Evolutionary conservation across 2,329 filamentous ascomycete species (phyloP).

Genomic region (Arachnomyces sp.): DNA sequence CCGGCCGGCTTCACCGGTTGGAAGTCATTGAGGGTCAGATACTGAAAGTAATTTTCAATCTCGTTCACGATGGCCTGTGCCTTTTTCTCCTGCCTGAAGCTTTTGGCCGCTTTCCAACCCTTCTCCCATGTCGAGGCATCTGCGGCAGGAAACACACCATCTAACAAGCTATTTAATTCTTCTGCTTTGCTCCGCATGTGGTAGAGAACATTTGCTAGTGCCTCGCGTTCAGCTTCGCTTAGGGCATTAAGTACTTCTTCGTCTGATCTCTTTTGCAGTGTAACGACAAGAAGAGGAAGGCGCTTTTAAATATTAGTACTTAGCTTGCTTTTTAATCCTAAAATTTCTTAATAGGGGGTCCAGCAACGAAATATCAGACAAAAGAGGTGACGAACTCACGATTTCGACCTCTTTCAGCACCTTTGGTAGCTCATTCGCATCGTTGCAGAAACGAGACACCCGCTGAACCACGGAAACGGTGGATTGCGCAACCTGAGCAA

Average conservation of each 20-base stretch:
- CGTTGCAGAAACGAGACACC: too few species aligned
- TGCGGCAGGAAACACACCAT: background rate
- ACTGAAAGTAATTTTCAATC: conserved; percentile 2
- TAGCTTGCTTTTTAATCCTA: too few species aligned
- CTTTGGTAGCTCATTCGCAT: too few species aligned
- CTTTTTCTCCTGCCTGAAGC: conserved; percentile 1
- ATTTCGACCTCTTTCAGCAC: too few species aligned
- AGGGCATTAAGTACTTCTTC: conserved; percentile 6
- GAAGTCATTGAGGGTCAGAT: background rate
- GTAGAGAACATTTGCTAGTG: conserved; percentile 1
- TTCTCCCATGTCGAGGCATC: background rate
- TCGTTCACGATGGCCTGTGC: background rate
- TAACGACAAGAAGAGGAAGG: background rate
- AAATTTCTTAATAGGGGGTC: too few species aligned
- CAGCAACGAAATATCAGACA: too few species aligned
- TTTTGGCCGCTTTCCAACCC: background rate
- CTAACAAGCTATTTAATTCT: conserved; percentile 1
- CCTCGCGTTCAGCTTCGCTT: conserved; percentile 1
- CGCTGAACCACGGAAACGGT: too few species aligned
- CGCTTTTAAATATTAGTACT: too few species aligned
- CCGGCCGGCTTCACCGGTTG: too few species aligned
- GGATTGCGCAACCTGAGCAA: too few species aligned
- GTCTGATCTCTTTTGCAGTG: background rate
- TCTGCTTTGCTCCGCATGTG: background rate
- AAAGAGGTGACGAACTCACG: too few species aligned